These are phyloP conservation scores for Talaromyces adpressus DNA, from an alignment of 495 filamentous ascomycete species.

Conservation along the genomic window DNA sequence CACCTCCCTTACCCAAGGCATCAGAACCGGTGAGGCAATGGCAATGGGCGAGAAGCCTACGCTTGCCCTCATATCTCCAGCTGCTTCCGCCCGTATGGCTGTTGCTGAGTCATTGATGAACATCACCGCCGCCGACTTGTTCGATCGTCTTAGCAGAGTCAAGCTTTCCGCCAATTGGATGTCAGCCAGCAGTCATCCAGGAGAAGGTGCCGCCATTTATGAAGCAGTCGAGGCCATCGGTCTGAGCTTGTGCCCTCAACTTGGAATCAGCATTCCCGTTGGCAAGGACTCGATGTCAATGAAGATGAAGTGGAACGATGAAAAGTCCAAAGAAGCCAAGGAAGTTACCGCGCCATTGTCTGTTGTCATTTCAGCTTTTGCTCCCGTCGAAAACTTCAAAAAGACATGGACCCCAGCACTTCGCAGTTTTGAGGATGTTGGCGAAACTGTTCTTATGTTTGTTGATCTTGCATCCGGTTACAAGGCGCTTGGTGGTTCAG, in stretches of 20 bases:
- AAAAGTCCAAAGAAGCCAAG: conserved; percentile 56
- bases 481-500: conserved; percentile 83
- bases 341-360: conserved; percentile 90
- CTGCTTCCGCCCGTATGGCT: conserved; percentile 93
- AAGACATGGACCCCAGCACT: conserved; percentile 93
- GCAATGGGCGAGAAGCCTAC: conserved; percentile 93
- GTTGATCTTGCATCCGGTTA: conserved; percentile 77
- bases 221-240: conserved; percentile 92
- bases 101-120: conserved; percentile 94
- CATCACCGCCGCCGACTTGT: conserved; percentile 76
- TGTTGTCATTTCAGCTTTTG: conserved; percentile 84
- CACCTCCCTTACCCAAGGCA: conserved; percentile 63
- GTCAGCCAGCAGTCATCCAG: conserved; percentile 87
- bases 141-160: conserved; percentile 67
- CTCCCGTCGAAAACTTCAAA: conserved; percentile 66
- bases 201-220: conserved; percentile 90
- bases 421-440: conserved; percentile 74
- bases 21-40: conserved; percentile 88
- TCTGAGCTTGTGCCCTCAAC: conserved; percentile 73
- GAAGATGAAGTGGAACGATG: conserved; percentile 93
- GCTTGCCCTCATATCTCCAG: conserved; percentile 82
- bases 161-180: conserved; percentile 98
- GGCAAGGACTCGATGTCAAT: conserved; percentile 98
- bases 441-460: conserved; percentile 82
- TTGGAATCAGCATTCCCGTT: conserved; percentile 88